These are phyloP conservation scores for Zalaria sp. DNA, from an alignment of 2,329 filamentous ascomycete genomes.

Conservation along the genomic window DNA sequence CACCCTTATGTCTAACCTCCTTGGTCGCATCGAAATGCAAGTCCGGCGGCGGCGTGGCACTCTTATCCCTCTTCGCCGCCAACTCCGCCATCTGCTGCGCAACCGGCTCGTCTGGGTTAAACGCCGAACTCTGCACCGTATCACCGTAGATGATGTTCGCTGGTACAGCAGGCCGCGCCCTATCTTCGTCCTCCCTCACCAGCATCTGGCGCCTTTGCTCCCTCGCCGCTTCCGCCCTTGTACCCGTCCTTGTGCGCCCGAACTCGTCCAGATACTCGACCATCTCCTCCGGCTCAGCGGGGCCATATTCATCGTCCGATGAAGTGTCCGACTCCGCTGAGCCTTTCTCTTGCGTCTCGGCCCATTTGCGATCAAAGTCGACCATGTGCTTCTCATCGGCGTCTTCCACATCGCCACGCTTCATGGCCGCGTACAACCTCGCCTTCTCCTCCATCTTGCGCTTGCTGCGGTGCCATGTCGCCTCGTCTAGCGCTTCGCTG, in stretches of 20 bases:
- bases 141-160: conserved; percentile 69
- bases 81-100: conserved; percentile 62
- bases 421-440: conserved; percentile 75
- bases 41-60: conserved; percentile 64
- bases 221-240: conserved; percentile 51
- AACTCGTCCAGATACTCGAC: conserved; percentile 88
- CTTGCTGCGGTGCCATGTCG: conserved; percentile 50
- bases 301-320: conserved; percentile 22
- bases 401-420: conserved; percentile 63
- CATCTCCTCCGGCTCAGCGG: conserved; percentile 41
- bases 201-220: conserved; percentile 46
- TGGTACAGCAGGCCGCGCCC: conserved; percentile 51
- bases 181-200: conserved; percentile 43
- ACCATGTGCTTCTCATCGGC: conserved; percentile 54
- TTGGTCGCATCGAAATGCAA: conserved; percentile 73
- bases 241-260: conserved; percentile 64
- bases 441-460: conserved; percentile 85
- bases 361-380: conserved; percentile 93
- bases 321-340: conserved; percentile 24
- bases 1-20: conserved; percentile 78
- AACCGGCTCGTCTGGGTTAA: conserved; percentile 55
- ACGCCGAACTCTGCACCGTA: conserved; percentile 69
- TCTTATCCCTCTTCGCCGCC: conserved; percentile 63
- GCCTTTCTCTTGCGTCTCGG: conserved; percentile 27
- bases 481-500: conserved; percentile 45